Conservation (phyloP, 108 stramenopile genomes). For the Epithemia pelagica region DNA sequence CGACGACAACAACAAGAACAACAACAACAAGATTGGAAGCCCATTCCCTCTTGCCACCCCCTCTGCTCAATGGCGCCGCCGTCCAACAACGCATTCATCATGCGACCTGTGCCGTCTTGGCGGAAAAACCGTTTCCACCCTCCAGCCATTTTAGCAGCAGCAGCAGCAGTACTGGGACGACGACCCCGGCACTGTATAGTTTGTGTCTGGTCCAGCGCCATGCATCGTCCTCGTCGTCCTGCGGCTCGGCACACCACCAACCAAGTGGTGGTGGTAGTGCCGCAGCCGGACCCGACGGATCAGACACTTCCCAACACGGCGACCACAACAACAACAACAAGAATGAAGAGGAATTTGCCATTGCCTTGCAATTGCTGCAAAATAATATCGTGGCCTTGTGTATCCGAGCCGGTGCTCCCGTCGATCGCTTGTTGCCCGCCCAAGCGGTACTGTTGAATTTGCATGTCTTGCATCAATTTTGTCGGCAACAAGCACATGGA, state of each 20-base stretch:
- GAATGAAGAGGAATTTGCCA: conserved; percentile 62
- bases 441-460: conserved; percentile 73
- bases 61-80: conserved; percentile 24
- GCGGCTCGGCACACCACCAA: background rate
- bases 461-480: conserved; percentile 39
- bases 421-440: conserved; percentile 64
- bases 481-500: conserved; percentile 24
- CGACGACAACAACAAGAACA: background rate
- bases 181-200: background rate
- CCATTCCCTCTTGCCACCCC: background rate
- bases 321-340: no score
- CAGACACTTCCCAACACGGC: no score
- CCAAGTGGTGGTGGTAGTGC: background rate
- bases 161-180: background rate
- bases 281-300: background rate
- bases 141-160: background rate
- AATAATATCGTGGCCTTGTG: conserved; percentile 72
- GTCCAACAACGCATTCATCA: conserved; percentile 41
- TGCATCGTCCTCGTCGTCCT: no score
- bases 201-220: no score
- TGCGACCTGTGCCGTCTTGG: conserved; percentile 55
- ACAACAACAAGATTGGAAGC: background rate
- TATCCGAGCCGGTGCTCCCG: conserved; percentile 73
- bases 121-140: conserved; percentile 35
- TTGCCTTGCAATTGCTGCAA: conserved; percentile 73